Base-by-base conservation (phyloP, 805 yeast species). In the Isabelozyma rhagii region DNA sequence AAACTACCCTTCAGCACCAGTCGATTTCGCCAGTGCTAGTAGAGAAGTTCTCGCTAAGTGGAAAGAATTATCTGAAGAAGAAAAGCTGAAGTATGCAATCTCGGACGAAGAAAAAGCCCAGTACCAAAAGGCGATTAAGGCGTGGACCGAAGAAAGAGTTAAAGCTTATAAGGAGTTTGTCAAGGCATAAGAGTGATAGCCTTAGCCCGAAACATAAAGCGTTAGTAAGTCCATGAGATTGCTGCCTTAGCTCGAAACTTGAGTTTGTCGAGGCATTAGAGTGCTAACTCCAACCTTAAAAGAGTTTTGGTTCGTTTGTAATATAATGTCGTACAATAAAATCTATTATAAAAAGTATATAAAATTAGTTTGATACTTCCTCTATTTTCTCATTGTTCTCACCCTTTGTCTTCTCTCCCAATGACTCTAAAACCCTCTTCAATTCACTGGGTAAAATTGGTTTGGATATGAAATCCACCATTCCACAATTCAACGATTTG, bases 391-490 rank as follows among this genome's bases (percentile, higher is more conserved):
- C 14, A 34, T 3, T 21, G 25, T 39, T 29, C 44, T 34, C 18
- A 5, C 41, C 18, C n/a, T 21, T 25, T 17, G 17, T 18, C 13
- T 41, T 41, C 21, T 54, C 54, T 9, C 60, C 59, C 2, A 58
- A 43, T 21, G 49, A 51, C 36, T 46, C 48, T 41, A 78, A 60
- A 39, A 75, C 78, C 28, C 67, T 56, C 39, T 61, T 69, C 49
- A 80, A 59, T 42, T 69, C 75, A 15, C 66, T 66, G 0, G 84
- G 85, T 9, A 79, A 55, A 39, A 80, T 71, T 1, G 84, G 85
- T 53, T 80, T 80, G 38, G 81, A 72, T 2, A 80, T 64, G 52
- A 78, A 80, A 42, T 78, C 81, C 18, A 69, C 62, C 84, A 80
- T 80, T 0, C 83, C 83, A 48, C 75, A 67, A n/a, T 67, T 61